Base-by-base conservation (phyloP, 2,329 filamentous ascomycete genomes). In the Calonectria honghensis region DNA sequence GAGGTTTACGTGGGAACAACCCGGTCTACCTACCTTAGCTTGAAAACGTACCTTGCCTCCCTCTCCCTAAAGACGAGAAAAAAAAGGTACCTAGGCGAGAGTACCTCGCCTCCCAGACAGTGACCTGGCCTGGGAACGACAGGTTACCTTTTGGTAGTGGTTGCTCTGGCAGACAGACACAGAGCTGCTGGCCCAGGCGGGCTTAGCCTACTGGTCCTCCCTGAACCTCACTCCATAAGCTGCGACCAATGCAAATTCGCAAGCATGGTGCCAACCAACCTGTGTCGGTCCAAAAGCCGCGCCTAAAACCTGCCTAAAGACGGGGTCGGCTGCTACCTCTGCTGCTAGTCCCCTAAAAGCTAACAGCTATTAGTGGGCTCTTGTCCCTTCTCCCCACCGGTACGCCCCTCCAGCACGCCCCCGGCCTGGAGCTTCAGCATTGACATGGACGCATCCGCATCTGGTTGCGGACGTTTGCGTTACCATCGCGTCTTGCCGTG, bases 271-370 rank as follows among this genome's bases (percentile, higher is more conserved):
- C 72, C 41, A 61, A 11, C 31, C 57, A 24, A n/a, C 68, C 35
- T 37, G 45, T 39, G 61, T 61, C 63, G 59, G 57, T 54, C 59
- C 68, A 54, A 68, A 57, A 57, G 70, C 75, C 72, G 72, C 63
- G 57, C 66, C 72, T 78, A 70, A 69, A 70, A 73, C 70, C 73
- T 74, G 76, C 78, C 75, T 71, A 79, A 80, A 80, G 77, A 81
- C 79, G 79, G 79, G 79, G 79, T 80, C 73, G 79, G 70, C 77
- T 72, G 51, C 70, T 57, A 59, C 64, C 52, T 57, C 31, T 57
- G 13, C 18, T 67, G 32, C 67, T 71, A 72, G 68, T 72, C 72
- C 70, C 70, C 73, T 70, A 73, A 52, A 70, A 68, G 70, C 66
- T 70, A 73, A 65, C 57, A 76, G 75, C 76, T 77, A 73, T 80